phyloP scores from a whole-genome alignment of 306 rosid genomes.

The Dryas alaskensis region DNA sequence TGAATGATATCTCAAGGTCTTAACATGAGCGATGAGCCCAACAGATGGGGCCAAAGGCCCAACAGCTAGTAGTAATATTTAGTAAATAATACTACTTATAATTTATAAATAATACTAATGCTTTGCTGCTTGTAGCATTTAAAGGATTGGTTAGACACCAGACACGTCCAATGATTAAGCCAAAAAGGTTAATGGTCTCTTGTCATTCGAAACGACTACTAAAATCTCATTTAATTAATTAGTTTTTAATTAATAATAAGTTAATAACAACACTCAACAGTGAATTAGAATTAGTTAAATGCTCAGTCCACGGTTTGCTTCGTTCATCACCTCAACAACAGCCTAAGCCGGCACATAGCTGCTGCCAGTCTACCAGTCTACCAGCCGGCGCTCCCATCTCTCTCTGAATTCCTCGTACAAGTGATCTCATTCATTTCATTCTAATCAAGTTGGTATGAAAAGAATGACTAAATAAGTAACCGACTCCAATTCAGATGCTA shows the following conservation, averaged over 20 bases:
- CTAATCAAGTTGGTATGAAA: background rate
- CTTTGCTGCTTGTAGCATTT: too few relatives aligned
- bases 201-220: conserved; percentile 12
- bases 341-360: conserved; percentile 47
- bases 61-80: background rate
- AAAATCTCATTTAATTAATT: background rate
- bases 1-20: background rate
- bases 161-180: conserved; percentile 13
- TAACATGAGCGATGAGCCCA: background rate
- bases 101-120: too few relatives aligned
- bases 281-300: conserved; percentile 23
- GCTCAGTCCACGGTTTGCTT: conserved; percentile 46
- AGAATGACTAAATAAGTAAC: background rate
- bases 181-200: conserved; percentile 18
- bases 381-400: conserved; percentile 7
- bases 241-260: background rate
- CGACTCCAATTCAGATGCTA: conserved; percentile 14
- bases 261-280: background rate
- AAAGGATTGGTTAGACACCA: background rate
- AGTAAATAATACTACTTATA: too few relatives aligned
- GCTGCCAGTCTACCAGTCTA: conserved; percentile 29
- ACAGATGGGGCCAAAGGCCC: background rate
- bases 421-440: background rate
- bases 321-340: conserved; percentile 29
- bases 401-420: background rate